Evolutionary conservation across 352 stramenopile genomes (phyloP), one percentile per base, ranked within the genome.

Genomic region (Phytophthora colocasiae): DNA sequence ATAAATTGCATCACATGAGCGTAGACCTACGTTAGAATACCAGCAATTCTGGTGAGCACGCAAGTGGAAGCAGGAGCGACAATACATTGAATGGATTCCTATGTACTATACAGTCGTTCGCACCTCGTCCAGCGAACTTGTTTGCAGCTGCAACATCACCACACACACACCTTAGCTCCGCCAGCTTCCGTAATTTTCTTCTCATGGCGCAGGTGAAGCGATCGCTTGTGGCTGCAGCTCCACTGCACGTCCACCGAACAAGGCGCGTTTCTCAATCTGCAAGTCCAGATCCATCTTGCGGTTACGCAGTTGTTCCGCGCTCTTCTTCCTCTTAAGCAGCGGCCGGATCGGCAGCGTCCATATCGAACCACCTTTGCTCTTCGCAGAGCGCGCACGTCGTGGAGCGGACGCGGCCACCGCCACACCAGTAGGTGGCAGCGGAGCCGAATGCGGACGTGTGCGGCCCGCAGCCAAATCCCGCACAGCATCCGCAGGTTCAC

Each of bases 311-410:
- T 70, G 72, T 52, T 87, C 63, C 6, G 69, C 75, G 39, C 75
- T 89, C 34, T 66, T 64, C 65, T 87, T 89, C 51, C 75, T 72
- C 63, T 80, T 78, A 26, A 88, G 69, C 31, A 86, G 58, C 10
- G 77, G 69, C 1, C 79, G 80, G 49, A 88, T 75, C 10, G 79
- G 72, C 46, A 87, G 58, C 60, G 66, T 76, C 75, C 77, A 85
- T 5, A 77, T 58, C 34, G 69, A 81, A 17, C 46, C 36, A 43
- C 75, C 68, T 54, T 77, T 77, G 40, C 53, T 69, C 73, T 66
- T 76, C 2, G 51, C 65, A 11, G 66, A 71, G 26, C 67, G 63
- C 11, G 60, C 58, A 27, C 65, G 65, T 43, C 54, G 58, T 6
- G 41, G 61, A n/a, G 53, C 59, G 3, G 62, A 29, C 0, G 59